Evolutionary conservation across 805 yeast species (phyloP).

Genomic region (Metschnikowia sp.): DNA sequence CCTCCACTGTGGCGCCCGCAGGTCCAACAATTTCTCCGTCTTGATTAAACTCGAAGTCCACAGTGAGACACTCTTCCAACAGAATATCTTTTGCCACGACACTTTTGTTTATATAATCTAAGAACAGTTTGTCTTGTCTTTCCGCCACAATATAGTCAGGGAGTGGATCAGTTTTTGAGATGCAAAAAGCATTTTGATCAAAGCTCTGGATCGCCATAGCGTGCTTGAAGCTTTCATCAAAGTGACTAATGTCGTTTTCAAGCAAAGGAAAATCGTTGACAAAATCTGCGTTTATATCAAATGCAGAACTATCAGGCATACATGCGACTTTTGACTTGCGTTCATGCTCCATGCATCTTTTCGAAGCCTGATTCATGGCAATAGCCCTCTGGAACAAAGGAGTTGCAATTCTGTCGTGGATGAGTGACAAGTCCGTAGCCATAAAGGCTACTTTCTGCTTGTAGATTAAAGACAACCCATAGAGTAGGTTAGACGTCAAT

Average conservation of each 20-base stretch:
- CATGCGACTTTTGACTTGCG: background rate
- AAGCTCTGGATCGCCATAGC: background rate
- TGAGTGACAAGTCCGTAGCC: conserved; percentile 27
- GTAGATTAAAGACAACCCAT: conserved; percentile 48
- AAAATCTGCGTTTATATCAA: conserved; percentile 25
- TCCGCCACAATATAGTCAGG: conserved; percentile 3
- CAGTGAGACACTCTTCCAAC: conserved; percentile 8
- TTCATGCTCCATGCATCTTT: background rate
- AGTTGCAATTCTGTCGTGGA: conserved; percentile 10
- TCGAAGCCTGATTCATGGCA: background rate
- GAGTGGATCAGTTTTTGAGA: background rate
- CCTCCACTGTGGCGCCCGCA: background rate
- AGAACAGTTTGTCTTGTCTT: conserved; percentile 14
- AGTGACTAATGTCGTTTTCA: background rate
- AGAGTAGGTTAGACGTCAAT: conserved; percentile 41
- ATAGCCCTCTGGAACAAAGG: background rate
- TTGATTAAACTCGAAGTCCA: conserved; percentile 23
- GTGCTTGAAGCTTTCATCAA: background rate
- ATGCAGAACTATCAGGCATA: conserved; percentile 24
- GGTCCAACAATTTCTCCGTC: conserved; percentile 20
- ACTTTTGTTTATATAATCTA: conserved; percentile 16
- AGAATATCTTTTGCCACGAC: conserved; percentile 11
- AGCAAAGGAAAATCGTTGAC: conserved; percentile 4
- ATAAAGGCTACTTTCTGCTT: conserved; percentile 48
- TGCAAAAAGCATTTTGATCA: background rate